Percentiles rank a stretch among this genome's conserved stretches.
phyloP scores from a whole-genome alignment of 306 rosid genomes.

The Begonia peltatifolia region DNA sequence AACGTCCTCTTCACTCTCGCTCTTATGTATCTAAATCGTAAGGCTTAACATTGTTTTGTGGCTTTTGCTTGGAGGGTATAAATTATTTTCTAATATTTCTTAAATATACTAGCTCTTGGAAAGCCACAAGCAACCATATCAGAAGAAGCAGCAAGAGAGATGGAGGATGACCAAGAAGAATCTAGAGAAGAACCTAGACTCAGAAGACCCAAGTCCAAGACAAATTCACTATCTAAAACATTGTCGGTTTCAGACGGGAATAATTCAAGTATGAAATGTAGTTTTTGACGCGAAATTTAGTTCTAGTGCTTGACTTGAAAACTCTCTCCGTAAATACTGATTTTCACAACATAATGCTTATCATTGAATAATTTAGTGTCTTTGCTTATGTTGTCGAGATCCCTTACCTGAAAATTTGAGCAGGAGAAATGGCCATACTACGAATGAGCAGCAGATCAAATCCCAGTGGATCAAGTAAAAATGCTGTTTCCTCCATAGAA shows the following conservation, averaged over 20 bases:
- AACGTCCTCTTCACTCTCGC: conserved; percentile 64
- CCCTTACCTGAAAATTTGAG: conserved; percentile 10
- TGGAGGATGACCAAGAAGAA: conserved; percentile 25
- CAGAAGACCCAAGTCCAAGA: conserved; percentile 42
- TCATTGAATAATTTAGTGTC: too few species aligned
- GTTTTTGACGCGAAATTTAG: background rate
- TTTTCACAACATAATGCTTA: too few species aligned
- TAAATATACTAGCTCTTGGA: conserved; percentile 31
- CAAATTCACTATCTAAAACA: conserved; percentile 23
- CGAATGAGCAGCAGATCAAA: conserved; percentile 55
- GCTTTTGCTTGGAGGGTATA: background rate
- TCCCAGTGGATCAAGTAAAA: conserved; percentile 27
- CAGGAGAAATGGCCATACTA: conserved; percentile 71
- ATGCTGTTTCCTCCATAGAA: conserved; percentile 29
- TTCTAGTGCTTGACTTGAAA: too few species aligned
- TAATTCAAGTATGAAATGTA: conserved; percentile 38
- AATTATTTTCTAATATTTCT: background rate
- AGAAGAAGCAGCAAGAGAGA: conserved; percentile 46
- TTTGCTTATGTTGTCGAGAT: conserved; percentile 9
- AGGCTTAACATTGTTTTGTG: conserved; percentile 4
- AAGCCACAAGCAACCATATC: conserved; percentile 58
- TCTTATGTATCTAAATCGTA: conserved; percentile 68
- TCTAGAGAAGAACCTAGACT: conserved; percentile 41
- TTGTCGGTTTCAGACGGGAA: conserved; percentile 56
- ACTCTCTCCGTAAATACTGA: too few species aligned